phyloP scores from a whole-genome alignment of 2,329 filamentous ascomycete species.

The Helminthosporium solani region DNA sequence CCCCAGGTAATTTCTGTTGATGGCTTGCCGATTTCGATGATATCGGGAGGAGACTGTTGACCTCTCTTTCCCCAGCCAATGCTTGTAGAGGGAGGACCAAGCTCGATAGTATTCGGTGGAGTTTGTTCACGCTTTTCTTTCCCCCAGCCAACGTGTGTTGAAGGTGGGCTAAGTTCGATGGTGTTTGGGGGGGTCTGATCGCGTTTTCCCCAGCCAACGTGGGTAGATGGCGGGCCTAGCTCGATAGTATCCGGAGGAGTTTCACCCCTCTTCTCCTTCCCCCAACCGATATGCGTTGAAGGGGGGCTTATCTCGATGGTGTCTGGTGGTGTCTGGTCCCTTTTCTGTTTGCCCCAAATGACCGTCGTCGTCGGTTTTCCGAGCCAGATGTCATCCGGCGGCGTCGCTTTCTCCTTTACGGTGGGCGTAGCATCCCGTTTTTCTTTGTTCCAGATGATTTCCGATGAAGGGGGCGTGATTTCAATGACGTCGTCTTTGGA shows the following conservation, averaged over 20 bases:
- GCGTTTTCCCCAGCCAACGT: conserved; percentile 21
- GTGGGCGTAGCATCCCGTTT: conserved; percentile 6
- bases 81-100: conserved; percentile 18
- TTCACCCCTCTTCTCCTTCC: conserved; percentile 11
- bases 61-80: conserved; percentile 19
- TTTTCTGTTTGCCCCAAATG: conserved; percentile 10
- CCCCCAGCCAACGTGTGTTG: conserved; percentile 7
- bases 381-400: conserved; percentile 9
- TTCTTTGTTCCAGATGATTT: conserved; percentile 21
- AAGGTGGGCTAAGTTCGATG: conserved; percentile 5
- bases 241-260: conserved; percentile 12
- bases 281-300: conserved; percentile 9
- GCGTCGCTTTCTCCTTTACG: conserved; percentile 3
- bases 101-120: conserved; percentile 10
- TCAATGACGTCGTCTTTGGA: conserved; percentile 9
- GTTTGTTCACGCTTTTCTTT: conserved; percentile 2
- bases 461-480: conserved; percentile 12
- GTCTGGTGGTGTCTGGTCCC: conserved; percentile 1
- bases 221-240: conserved; percentile 12
- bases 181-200: conserved; percentile 1
- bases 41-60: conserved; percentile 1
- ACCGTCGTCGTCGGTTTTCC: conserved; percentile 10
- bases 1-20: not conserved
- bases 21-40: conserved; percentile 4
- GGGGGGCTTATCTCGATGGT: conserved; percentile 6